phyloP scores from a whole-genome alignment of 1,284 basidiomycete species.

The Sporisorium iseilematis-ciliati region DNA sequence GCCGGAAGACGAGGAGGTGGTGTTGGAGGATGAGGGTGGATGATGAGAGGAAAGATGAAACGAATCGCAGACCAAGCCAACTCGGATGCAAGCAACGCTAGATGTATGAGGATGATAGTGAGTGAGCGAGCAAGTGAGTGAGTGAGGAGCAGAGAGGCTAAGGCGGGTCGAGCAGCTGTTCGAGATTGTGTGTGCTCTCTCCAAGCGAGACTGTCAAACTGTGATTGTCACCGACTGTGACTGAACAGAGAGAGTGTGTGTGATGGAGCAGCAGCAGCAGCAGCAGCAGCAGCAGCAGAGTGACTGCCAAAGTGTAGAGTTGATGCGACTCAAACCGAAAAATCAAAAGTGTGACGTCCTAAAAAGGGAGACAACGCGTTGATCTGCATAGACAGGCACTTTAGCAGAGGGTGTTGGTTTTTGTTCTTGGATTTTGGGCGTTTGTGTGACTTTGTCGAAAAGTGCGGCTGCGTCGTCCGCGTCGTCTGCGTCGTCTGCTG shows the following conservation, averaged over 20 bases:
- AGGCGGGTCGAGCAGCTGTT: neutral
- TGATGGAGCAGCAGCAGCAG: neutral
- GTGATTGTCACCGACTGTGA: conserved; percentile 4
- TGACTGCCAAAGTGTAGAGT: conserved; percentile 15
- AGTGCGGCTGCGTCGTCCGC: neutral
- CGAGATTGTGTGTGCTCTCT: conserved; percentile 2
- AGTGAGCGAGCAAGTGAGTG: conserved; percentile 12
- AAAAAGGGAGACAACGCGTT: conserved; percentile 1
- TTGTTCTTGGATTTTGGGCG: neutral
- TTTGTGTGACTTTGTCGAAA: conserved; percentile 21
- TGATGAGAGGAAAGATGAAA: neutral
- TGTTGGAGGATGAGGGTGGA: neutral
- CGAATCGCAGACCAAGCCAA: neutral
- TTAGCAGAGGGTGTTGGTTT: neutral
- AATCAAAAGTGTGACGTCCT: conserved; percentile 10
- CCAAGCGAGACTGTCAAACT: conserved; percentile 14
- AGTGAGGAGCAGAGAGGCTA: conserved; percentile 9
- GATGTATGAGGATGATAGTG: conserved; percentile 4
- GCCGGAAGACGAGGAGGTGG: neutral
- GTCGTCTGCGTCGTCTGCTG: neutral
- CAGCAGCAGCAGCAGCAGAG: neutral
- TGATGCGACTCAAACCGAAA: neutral
- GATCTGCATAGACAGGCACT: no score
- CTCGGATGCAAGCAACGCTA: neutral
- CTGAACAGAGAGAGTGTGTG: no score